These are phyloP conservation scores for Macrophomina phaseolina DNA, from an alignment of 2,329 filamentous ascomycete species.

Conservation along the genomic window DNA sequence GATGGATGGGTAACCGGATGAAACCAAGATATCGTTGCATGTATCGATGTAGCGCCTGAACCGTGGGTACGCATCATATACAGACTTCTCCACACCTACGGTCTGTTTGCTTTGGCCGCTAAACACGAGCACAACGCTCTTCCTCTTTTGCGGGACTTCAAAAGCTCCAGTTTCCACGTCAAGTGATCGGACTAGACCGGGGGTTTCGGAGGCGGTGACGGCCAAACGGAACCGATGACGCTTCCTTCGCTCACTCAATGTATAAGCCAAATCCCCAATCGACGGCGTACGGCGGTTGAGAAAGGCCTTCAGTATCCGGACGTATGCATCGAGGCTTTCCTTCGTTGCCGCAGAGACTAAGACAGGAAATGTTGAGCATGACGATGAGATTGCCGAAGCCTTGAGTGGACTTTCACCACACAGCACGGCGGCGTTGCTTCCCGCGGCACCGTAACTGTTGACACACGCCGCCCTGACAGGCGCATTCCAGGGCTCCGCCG, in stretches of 20 bases:
- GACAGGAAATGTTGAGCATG: neutral
- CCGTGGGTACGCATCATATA: constrained; percentile 27
- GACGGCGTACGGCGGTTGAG: too few relatives aligned
- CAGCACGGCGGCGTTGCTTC: constrained; percentile 34
- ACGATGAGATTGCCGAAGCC: neutral
- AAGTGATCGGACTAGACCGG: too few relatives aligned
- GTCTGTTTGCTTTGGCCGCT: neutral
- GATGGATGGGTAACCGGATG: constrained; percentile 18
- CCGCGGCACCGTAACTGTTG: constrained; percentile 47
- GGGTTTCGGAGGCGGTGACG: too few relatives aligned
- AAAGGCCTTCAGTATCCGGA: too few relatives aligned
- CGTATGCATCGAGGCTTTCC: neutral
- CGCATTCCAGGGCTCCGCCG: constrained; percentile 28
- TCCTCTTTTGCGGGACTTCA: too few relatives aligned
- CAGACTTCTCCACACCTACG: constrained; percentile 24
- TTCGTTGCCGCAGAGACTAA: neutral
- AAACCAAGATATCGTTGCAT: constrained; percentile 26
- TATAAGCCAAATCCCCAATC: too few relatives aligned
- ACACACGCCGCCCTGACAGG: constrained; percentile 30
- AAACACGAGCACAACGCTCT: neutral
- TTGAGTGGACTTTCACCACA: neutral
- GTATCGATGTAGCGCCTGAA: constrained; percentile 29
- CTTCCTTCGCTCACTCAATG: too few relatives aligned
- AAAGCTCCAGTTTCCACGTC: too few relatives aligned
- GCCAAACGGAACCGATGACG: too few relatives aligned